Evolutionary conservation across 139 green algal genomes (phyloP).

Genomic region (Chlorella sp.): DNA sequence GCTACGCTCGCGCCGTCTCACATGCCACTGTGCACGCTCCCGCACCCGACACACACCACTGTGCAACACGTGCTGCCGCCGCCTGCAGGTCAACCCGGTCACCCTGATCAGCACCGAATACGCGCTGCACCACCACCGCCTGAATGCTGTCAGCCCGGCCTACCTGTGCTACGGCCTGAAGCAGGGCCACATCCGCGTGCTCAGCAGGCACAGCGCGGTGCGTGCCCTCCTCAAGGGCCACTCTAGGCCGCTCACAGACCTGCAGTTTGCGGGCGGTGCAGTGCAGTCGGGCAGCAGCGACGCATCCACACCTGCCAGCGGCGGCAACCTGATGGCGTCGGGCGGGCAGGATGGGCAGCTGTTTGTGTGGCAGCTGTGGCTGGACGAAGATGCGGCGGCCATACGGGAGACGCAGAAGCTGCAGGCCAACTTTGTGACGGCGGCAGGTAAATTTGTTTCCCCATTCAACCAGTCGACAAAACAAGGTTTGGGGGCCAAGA

Average conservation of each 20-base stretch:
- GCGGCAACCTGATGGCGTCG: conserved; percentile 58
- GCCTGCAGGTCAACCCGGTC: conserved; percentile 64
- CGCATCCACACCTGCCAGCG: neutral
- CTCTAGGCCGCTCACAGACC: conserved; percentile 58
- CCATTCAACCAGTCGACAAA: too few relatives aligned
- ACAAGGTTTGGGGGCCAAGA: too few relatives aligned
- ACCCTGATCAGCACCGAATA: conserved; percentile 69
- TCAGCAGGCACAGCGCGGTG: conserved; percentile 63
- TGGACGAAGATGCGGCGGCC: conserved; percentile 32
- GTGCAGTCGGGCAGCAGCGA: neutral
- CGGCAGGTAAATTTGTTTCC: neutral
- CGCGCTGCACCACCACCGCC: conserved; percentile 16
- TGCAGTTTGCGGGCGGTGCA: conserved; percentile 31
- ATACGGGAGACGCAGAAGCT: conserved; percentile 49
- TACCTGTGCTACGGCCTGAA: conserved; percentile 88
- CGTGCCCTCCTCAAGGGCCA: conserved; percentile 80
- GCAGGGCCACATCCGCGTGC: conserved; percentile 76
- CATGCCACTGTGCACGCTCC: neutral
- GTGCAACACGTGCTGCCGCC: neutral
- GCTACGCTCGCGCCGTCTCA: neutral
- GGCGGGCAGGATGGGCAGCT: conserved; percentile 52
- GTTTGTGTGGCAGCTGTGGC: conserved; percentile 61
- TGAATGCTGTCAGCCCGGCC: conserved; percentile 66
- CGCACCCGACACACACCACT: neutral
- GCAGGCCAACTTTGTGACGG: conserved; percentile 21